Evolutionary conservation across 805 yeast genomes (phyloP), one percentile per base, ranked within the genome.

Genomic region (Wickerhamomyces bisporus): DNA sequence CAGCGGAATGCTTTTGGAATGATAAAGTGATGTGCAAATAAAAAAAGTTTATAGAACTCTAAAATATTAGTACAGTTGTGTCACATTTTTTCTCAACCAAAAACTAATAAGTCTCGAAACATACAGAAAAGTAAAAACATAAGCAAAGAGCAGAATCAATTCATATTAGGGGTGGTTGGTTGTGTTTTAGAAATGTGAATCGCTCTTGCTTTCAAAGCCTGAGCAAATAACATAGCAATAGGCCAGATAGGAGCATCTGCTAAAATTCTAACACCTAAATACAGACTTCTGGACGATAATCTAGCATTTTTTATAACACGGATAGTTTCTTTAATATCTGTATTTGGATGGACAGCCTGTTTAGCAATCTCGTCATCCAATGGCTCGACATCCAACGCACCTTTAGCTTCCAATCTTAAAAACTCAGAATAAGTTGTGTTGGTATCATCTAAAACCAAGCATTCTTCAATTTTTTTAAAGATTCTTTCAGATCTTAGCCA

Each of bases 221-320:
- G 91, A 0, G 91, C 91, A 64, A 83, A 81, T 15, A 81, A 74
- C 57, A 84, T 63, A 1, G 88, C 85, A 35, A 83, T 71, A 0
- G 93, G 93, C 94, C 94, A 84, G 19, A 84, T 81, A 13, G 93
- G 93, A 0, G 89, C 89, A 64, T 84, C 93, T 4, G 88, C 87
- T 36, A 84, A 65, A 23, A 84, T 80, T 49, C 87, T 65, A 11
- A 84, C 84, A 29, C 93, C 94, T 27, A 84, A 60, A 39, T 81
- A 79, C 29, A 84, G 60, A 16, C 80, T 69, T 53, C 79, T 72
- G 35, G 73, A 66, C 15, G 80, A 75, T 36, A 76, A 64, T 53
- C 73, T 65, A 12, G 76, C 75, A 35, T 64, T 64, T 30, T 63
- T 57, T 32, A 79, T 73, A 17, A 75, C 66, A 34, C 56, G 63